A percentile compares a stretch with the other conserved stretches of the same genome.
phyloP scores from a whole-genome alignment of 176 grass and related monocot species.

The Aegilops sharonensis region DNA sequence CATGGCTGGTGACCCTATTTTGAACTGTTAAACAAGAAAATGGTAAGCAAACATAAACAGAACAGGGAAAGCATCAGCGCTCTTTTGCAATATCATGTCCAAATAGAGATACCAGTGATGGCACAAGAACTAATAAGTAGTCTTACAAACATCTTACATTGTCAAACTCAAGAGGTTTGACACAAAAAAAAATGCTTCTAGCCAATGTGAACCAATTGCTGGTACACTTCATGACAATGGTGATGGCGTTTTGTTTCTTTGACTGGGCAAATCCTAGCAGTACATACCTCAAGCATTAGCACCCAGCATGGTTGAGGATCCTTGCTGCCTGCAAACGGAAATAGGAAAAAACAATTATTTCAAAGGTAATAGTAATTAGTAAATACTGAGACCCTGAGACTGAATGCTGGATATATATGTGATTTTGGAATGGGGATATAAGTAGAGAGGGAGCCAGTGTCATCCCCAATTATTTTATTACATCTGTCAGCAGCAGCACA shows the following conservation, averaged over 20 bases:
- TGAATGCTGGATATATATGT: background rate
- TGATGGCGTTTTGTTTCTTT: slow-evolving; percentile 4
- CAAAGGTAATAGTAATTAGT: background rate
- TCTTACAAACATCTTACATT: background rate
- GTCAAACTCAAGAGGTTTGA: background rate
- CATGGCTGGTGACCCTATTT: background rate
- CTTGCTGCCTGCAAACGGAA: slow-evolving; percentile 43
- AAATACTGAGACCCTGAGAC: background rate
- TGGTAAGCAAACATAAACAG: background rate
- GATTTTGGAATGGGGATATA: background rate
- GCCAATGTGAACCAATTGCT: background rate
- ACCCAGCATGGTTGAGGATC: slow-evolving; percentile 82
- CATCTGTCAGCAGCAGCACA: background rate
- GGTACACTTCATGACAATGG: slow-evolving; percentile 5
- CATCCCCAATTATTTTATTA: background rate
- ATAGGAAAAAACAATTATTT: slow-evolving; percentile 13
- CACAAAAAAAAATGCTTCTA: background rate
- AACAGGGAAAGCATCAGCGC: background rate
- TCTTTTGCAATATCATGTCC: slow-evolving; percentile 2
- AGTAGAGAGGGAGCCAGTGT: background rate
- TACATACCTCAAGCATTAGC: slow-evolving; percentile 93
- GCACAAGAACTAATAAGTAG: background rate
- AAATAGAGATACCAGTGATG: background rate
- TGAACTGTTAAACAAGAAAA: background rate
- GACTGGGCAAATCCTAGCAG: background rate